Evolutionary conservation across 768 basidiomycete genomes (phyloP).

Genomic region (Fibroporia radiculosa): DNA sequence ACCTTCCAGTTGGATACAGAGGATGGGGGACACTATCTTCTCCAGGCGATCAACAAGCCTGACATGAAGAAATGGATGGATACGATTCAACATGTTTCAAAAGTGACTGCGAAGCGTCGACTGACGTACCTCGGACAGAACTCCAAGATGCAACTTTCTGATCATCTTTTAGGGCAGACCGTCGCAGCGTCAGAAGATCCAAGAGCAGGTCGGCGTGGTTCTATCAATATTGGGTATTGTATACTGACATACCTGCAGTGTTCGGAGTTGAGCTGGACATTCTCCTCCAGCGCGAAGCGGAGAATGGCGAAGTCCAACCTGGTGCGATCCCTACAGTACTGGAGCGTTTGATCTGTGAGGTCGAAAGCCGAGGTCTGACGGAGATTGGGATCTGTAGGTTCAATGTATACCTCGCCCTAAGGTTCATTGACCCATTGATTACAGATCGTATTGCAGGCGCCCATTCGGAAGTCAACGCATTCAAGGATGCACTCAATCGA

Average conservation of each 20-base stretch:
- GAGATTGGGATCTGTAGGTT: slow-evolving; percentile 79
- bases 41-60: slow-evolving; percentile 63
- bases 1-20: slow-evolving; percentile 80
- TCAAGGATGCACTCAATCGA: slow-evolving; percentile 71
- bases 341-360: slow-evolving; percentile 55
- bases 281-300: slow-evolving; percentile 58
- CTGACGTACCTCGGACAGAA: slow-evolving; percentile 74
- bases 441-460: slow-evolving; percentile 82
- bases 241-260: slow-evolving; percentile 14
- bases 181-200: slow-evolving; percentile 59
- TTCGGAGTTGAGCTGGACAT: slow-evolving; percentile 74
- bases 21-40: slow-evolving; percentile 76
- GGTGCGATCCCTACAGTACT: slow-evolving; percentile 63
- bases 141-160: slow-evolving; percentile 65
- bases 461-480: slow-evolving; percentile 53
- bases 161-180: slow-evolving; percentile 62
- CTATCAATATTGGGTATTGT: slow-evolving; percentile 3
- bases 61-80: slow-evolving; percentile 78
- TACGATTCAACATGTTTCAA: slow-evolving; percentile 62
- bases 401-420: not conserved
- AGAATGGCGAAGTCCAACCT: slow-evolving; percentile 37
- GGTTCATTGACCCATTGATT: not conserved
- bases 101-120: slow-evolving; percentile 67
- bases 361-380: slow-evolving; percentile 67
- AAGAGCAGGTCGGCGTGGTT: slow-evolving; percentile 45